A percentile compares a stretch with the other conserved stretches of the same genome.
phyloP scores from a whole-genome alignment of 352 stramenopile genomes.

The Phytophthora megakarya region DNA sequence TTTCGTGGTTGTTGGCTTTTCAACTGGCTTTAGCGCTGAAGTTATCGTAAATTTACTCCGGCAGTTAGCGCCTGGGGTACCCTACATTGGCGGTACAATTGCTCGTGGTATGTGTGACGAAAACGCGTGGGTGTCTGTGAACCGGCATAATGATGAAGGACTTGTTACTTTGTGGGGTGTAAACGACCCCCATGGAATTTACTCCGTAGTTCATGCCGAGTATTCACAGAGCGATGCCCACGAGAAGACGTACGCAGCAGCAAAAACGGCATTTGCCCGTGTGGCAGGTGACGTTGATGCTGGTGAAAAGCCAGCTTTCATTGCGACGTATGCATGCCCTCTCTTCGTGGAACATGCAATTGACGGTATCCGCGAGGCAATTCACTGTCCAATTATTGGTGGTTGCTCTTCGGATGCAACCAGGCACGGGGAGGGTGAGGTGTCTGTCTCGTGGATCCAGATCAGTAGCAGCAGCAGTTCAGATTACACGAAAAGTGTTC shows the following conservation, averaged over 20 bases:
- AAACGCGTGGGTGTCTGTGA: conserved; percentile 88
- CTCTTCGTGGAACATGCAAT: conserved; percentile 85
- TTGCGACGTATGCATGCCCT: conserved; percentile 78
- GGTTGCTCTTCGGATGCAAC: conserved; percentile 83
- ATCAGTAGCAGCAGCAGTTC: conserved; percentile 86
- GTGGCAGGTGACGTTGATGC: conserved; percentile 61
- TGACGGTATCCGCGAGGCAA: conserved; percentile 79
- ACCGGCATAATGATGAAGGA: conserved; percentile 83
- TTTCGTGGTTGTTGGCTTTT: conserved; percentile 88
- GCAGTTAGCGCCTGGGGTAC: conserved; percentile 75
- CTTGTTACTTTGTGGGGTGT: conserved; percentile 87
- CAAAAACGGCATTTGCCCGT: conserved; percentile 65
- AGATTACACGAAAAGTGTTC: conserved; percentile 80
- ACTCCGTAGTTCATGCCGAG: conserved; percentile 79
- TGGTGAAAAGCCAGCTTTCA: conserved; percentile 79
- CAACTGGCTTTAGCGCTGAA: conserved; percentile 79
- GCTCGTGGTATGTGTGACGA: conserved; percentile 87
- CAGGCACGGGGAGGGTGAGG: conserved; percentile 69
- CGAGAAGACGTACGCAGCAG: conserved; percentile 77
- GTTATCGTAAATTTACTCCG: conserved; percentile 74
- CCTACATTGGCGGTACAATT: conserved; percentile 86
- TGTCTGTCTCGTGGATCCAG: conserved; percentile 83
- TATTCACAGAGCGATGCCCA: conserved; percentile 82
- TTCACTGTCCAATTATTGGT: conserved; percentile 82
- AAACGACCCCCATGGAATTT: conserved; percentile 82